Percentiles rank a stretch among this genome's conserved stretches.
phyloP scores from a whole-genome alignment of 1,284 basidiomycete species.

The Peniophora sp. region DNA sequence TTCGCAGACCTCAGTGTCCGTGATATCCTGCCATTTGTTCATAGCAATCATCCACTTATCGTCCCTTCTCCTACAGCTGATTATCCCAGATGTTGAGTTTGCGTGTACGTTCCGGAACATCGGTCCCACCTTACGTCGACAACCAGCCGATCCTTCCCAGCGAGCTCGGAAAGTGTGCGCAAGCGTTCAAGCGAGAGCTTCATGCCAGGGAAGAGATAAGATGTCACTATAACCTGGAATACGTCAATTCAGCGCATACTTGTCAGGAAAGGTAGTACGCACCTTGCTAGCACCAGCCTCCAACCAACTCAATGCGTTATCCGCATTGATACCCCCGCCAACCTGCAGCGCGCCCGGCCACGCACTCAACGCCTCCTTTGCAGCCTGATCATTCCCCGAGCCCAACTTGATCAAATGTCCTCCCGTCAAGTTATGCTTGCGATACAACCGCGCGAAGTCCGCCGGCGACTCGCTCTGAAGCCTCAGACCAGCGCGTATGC shows the following conservation, averaged over 20 bases:
- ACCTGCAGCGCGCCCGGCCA: slow-evolving; percentile 93
- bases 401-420: slow-evolving; percentile 98
- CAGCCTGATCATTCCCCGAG: slow-evolving; percentile 82
- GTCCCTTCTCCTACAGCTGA: slow-evolving; percentile 76
- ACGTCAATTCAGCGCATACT: slow-evolving; percentile 3
- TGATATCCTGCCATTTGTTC: slow-evolving; percentile 98
- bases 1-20: slow-evolving; percentile 87
- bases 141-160: slow-evolving; percentile 86
- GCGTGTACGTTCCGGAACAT: neutral
- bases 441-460: slow-evolving; percentile 81
- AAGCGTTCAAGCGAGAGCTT: slow-evolving; percentile 77
- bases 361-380: slow-evolving; percentile 69
- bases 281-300: slow-evolving; percentile 91
- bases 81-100: too few relatives aligned
- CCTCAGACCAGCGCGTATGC: slow-evolving; percentile 1
- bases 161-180: slow-evolving; percentile 48
- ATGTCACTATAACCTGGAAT: slow-evolving; percentile 89
- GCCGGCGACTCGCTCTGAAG: slow-evolving; percentile 66
- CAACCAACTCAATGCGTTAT: slow-evolving; percentile 84
- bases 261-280: slow-evolving; percentile 3
- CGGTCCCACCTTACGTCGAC: slow-evolving; percentile 85
- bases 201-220: slow-evolving; percentile 83
- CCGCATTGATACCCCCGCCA: slow-evolving; percentile 85
- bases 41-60: slow-evolving; percentile 92
- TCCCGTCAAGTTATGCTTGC: slow-evolving; percentile 60